A percentile compares a stretch with the other conserved stretches of the same genome.
phyloP scores from a whole-genome alignment of 306 rosid species.

The Erythrophleum fordii region DNA sequence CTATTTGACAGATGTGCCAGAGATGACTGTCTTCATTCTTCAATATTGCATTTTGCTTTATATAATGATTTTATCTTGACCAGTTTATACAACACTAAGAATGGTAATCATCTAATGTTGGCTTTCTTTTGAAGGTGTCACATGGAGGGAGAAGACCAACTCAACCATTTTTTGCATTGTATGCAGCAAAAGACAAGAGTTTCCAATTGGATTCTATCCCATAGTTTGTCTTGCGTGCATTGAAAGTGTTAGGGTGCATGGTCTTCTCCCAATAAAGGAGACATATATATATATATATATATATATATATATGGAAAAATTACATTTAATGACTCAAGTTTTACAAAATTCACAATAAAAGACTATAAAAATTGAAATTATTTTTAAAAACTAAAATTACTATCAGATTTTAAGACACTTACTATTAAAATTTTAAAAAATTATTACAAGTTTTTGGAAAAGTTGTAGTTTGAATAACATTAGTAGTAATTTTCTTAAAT shows the following conservation, averaged over 20 bases:
- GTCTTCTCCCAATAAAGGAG: not conserved
- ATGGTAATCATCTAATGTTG: conserved; percentile 8
- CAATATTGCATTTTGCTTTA: not conserved
- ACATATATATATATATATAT: too few species aligned
- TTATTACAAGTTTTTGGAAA: too few species aligned
- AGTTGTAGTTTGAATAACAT: too few species aligned
- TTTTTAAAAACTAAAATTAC: too few species aligned
- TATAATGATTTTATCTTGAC: not conserved
- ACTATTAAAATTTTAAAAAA: too few species aligned
- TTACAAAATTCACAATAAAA: too few species aligned
- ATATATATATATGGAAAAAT: too few species aligned
- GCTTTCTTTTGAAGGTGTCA: not conserved
- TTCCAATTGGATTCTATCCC: not conserved
- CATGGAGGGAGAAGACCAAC: not conserved
- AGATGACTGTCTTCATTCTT: not conserved
- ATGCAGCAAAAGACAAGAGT: not conserved
- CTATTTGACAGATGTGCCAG: not conserved
- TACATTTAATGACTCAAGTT: too few species aligned
- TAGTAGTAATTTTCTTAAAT: too few species aligned
- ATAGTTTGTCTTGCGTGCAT: not conserved
- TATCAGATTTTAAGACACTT: too few species aligned
- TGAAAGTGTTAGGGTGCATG: not conserved
- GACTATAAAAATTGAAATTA: too few species aligned
- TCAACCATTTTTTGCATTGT: not conserved
- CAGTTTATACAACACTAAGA: not conserved